Base-by-base conservation (phyloP, 306 rosid genomes). In the Oemleria cerasiformis region DNA sequence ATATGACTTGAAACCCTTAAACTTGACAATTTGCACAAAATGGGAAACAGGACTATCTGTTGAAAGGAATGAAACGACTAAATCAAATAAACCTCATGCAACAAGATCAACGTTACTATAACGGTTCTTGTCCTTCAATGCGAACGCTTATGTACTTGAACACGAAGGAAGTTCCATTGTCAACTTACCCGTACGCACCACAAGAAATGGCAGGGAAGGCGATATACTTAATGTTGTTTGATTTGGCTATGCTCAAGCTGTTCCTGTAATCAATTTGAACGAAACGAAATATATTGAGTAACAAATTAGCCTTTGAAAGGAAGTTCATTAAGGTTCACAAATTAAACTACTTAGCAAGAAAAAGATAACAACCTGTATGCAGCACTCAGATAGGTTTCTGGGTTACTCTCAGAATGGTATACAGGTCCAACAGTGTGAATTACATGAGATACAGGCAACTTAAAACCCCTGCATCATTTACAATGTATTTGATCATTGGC, bases 201-300 rank as follows among this genome's bases (percentile, higher is more conserved):
- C 98, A 92, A 41, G 98, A 92, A 86, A 92, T 86, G 55, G 98
- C 98, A 53, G 97, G 84, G 82, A 92, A 90, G 13, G 98, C 96
- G 51, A 92, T 47, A 68, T 90, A 85, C 68, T 77, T 86, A 80
- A 92, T 80, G 82, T 65, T 81, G 81, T 83, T 86, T 71, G 81
- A 90, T 75, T 82, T 85, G 48, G 98, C 97, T 73, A 92, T 79
- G 78, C 75, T 82, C 86, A 92, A 80, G 83, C 88, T 81, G 51
- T 87, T 92, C 82, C 98, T 92, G 92, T 49, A 75, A 80, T 44
- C 75, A 60, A 64, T 57, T 61, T 30, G 59, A 15, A 60, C 44
- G 3, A 2, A 30, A 30, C 2, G 30, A 30, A 30, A 30, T 1
- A 30, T 1, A 30, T 1, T 1, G 36, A 30, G 36, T 30, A 30